Base-by-base conservation (phyloP, 148 eudicot species). In the Amaranthus palmeri region DNA sequence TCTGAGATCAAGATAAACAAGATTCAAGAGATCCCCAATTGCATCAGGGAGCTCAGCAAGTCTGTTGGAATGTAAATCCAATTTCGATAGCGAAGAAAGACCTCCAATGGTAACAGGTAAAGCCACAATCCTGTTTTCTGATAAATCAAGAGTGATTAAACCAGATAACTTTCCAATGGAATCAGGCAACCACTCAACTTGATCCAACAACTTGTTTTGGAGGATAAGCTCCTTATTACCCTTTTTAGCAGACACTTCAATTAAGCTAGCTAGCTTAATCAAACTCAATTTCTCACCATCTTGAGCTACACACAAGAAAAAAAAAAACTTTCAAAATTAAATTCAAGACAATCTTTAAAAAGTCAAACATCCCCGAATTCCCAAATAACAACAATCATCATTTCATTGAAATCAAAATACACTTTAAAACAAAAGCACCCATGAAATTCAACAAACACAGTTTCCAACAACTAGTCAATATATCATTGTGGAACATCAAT, bases 141-240 rank as follows among this genome's bases (percentile, higher is more conserved):
- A 93, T 67, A 93, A 80, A 84, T 93, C 90, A 74, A 93, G 78
- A 10, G 84, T 67, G 36, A 71, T 71, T 79, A 93, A 78, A 76
- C 83, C 74, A 11, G 91, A 85, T 51, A 93, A 77, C 76, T 93
- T 93, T 73, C 91, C 88, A 48, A 93, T 83, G 1, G 97, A 87
- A 83, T 91, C 96, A 14, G 97, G 98, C 72, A 93, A 81, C 98
- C 91, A 88, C 13, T 89, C 90, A 25, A 91, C 83, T 73, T 86
- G 90, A 76, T 93, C 93, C 77, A 80, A 65, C 70, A 93, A 80
- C 80, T 82, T 88, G 74, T 60, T 74, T 70, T 73, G 79, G 14
- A 93, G 86, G 80, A 76, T 80, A 3, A 93, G 84, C 67, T 87
- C 90, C 62, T 50, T 71, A 70, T 83, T 74, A 40, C 88, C 97